Percentiles rank a stretch among this genome's conserved stretches.
Conservation (phyloP, 352 stramenopile genomes). For the Phytopythium kandeliae region DNA sequence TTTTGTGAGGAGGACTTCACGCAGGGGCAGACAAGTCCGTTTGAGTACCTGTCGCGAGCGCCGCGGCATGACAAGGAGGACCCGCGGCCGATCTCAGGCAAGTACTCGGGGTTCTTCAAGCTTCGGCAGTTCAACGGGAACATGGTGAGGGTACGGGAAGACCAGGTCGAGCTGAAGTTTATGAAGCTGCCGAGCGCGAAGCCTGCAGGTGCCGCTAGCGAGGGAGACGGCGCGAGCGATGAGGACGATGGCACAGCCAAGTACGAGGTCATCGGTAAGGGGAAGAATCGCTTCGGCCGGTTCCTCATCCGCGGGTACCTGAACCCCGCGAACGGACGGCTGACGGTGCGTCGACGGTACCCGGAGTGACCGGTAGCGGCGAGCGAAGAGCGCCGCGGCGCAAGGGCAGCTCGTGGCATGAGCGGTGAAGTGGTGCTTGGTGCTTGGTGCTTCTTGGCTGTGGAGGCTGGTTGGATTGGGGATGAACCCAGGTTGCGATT, state of each 20-base stretch:
- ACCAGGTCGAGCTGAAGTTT: constrained; percentile 63
- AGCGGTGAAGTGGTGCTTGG: too few relatives aligned
- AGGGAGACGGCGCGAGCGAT: constrained; percentile 10
- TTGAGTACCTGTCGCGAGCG: constrained; percentile 53
- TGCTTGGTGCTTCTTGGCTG: too few relatives aligned
- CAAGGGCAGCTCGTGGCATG: too few relatives aligned
- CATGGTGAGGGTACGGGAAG: constrained; percentile 49
- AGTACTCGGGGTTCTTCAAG: constrained; percentile 69
- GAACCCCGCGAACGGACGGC: constrained; percentile 31
- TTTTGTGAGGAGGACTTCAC: constrained; percentile 60
- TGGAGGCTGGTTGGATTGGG: too few relatives aligned
- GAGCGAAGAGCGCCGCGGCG: too few relatives aligned
- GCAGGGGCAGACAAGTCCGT: constrained; percentile 38
- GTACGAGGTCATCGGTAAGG: constrained; percentile 63
- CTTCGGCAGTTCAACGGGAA: constrained; percentile 62
- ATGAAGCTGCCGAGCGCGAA: constrained; percentile 29
- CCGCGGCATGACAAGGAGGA: constrained; percentile 31
- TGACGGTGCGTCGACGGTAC: constrained; percentile 55
- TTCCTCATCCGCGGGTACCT: constrained; percentile 69
- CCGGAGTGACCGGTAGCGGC: constrained; percentile 22
- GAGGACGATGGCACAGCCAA: constrained; percentile 18
- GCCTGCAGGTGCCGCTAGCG: constrained; percentile 5
- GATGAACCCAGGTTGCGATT: too few relatives aligned
- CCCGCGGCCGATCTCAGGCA: constrained; percentile 52
- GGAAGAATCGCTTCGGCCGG: constrained; percentile 55